Conservation (phyloP, 768 basidiomycete genomes). For the Mycena rosella region DNA sequence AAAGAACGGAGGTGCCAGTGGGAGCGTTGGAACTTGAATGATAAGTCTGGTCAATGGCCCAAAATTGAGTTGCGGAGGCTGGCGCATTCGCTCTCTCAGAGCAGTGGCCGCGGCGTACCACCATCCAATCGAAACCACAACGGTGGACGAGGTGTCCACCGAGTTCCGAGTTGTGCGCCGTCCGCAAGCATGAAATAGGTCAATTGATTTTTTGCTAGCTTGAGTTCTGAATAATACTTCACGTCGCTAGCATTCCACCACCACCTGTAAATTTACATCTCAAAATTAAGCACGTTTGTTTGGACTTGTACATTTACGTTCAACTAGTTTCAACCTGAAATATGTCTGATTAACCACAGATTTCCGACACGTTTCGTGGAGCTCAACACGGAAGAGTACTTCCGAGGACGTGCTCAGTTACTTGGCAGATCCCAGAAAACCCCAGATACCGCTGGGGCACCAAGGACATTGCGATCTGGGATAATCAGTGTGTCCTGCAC, state of each 20-base stretch:
- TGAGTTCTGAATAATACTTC: conserved; percentile 1
- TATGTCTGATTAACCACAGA: conserved; percentile 38
- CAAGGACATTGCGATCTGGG: conserved; percentile 72
- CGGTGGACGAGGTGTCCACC: neutral
- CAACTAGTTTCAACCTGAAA: neutral
- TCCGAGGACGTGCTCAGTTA: conserved; percentile 59
- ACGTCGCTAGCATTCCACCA: conserved; percentile 1
- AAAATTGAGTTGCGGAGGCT: conserved; percentile 1
- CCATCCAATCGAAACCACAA: neutral
- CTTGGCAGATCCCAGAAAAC: conserved; percentile 66
- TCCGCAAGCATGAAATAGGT: neutral
- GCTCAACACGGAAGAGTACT: conserved; percentile 65
- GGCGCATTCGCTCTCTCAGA: neutral
- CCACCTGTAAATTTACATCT: conserved; percentile 1
- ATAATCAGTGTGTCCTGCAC: conserved; percentile 65
- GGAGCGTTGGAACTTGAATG: neutral
- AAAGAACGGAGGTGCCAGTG: neutral
- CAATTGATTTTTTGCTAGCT: neutral
- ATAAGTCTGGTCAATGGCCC: neutral
- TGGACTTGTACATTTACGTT: neutral
- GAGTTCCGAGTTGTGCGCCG: conserved; percentile 1
- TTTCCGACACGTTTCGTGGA: conserved; percentile 70
- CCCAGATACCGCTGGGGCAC: conserved; percentile 66
- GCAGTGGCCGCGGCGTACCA: neutral
- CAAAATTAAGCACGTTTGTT: neutral